Conservation (phyloP, 192 early-diverging fungal species). For the Allomyces macrogynus region DNA sequence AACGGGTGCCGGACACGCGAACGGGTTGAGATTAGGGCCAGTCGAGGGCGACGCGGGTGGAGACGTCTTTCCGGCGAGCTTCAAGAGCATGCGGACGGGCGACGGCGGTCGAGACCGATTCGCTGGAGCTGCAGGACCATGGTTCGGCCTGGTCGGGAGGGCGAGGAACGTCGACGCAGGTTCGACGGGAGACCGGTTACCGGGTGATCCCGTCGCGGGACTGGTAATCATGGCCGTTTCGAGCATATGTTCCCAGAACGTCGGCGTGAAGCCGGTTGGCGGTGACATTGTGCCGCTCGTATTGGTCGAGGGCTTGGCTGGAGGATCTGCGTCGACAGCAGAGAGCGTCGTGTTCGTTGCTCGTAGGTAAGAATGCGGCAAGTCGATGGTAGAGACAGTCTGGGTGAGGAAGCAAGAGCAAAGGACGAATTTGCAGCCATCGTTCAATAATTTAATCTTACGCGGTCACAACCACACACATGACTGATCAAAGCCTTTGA, state of each 20-base stretch:
- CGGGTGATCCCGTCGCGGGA: neutral
- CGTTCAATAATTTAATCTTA: neutral
- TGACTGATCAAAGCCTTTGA: too few species aligned
- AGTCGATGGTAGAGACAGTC: too few species aligned
- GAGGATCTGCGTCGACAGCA: too few species aligned
- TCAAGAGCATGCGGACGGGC: neutral
- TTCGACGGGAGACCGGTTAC: neutral
- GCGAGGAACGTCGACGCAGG: neutral
- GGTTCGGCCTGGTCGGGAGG: neutral
- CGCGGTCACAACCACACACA: neutral
- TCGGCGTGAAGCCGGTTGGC: too few species aligned
- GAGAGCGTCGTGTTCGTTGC: too few species aligned
- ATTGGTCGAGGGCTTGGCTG: too few species aligned
- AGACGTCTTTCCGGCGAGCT: neutral
- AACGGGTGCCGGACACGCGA: neutral
- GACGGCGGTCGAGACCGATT: neutral
- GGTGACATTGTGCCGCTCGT: too few species aligned
- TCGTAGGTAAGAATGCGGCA: too few species aligned
- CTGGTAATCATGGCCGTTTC: too few species aligned
- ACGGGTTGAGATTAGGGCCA: neutral
- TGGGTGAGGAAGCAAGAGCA: too few species aligned
- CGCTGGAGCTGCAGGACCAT: too few species aligned
- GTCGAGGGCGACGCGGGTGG: neutral
- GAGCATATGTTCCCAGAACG: too few species aligned
- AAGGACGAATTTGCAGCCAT: neutral